A percentile compares a stretch with the other conserved stretches of the same genome.
Evolutionary conservation across 2,329 filamentous ascomycete genomes (phyloP).

Genomic region (Pseudocercospora fuligena): DNA sequence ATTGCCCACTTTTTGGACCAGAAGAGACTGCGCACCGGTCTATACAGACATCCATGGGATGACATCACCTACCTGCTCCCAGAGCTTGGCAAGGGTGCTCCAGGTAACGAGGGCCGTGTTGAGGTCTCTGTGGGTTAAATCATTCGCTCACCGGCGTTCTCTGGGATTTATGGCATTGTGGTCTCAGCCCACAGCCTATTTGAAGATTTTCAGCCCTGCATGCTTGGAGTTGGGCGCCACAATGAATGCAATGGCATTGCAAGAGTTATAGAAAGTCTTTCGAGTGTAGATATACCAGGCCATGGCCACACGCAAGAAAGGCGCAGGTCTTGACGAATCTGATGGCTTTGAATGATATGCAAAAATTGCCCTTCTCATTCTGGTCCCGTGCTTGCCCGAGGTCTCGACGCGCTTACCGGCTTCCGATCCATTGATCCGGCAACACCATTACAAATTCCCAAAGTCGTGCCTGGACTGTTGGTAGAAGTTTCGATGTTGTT

Average conservation of each 20-base stretch:
- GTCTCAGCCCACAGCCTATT: neutral
- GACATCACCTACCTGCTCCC: constrained; percentile 95
- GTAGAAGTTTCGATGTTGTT: no score
- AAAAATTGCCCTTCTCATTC: neutral
- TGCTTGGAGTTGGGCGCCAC: constrained; percentile 7
- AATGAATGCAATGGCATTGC: neutral
- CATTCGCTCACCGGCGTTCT: neutral
- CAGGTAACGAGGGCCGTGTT: constrained; percentile 82
- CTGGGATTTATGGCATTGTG: constrained; percentile 1
- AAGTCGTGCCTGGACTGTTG: no score
- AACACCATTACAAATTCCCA: neutral
- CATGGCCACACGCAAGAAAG: neutral
- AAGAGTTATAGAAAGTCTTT: constrained; percentile 2
- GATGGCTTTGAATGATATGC: neutral
- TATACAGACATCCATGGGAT: constrained; percentile 98
- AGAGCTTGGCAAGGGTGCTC: constrained; percentile 71
- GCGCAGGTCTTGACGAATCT: constrained; percentile 3
- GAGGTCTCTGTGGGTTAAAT: constrained; percentile 62
- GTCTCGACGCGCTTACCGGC: neutral
- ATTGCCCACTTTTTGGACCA: constrained; percentile 99
- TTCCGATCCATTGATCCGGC: neutral
- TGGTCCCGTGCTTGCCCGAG: constrained; percentile 3
- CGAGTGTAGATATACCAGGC: constrained; percentile 5
- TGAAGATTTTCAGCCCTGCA: neutral
- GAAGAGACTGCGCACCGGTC: constrained; percentile 96